Evolutionary conservation across 331 rosid species (phyloP).

Genomic region (Arachis monticola): DNA sequence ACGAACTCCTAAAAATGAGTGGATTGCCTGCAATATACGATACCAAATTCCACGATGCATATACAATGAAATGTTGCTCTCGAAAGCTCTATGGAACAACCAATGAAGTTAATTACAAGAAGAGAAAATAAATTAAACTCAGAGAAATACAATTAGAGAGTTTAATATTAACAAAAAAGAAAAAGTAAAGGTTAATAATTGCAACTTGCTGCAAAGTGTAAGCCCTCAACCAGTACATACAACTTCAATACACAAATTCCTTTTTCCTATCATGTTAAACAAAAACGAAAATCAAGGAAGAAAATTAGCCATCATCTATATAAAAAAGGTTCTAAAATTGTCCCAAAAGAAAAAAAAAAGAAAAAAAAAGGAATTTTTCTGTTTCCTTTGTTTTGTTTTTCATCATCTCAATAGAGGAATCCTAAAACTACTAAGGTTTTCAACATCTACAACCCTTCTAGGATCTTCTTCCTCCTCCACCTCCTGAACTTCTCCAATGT

Average conservation of each 20-base stretch:
- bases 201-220: not conserved
- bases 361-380: too few relatives aligned
- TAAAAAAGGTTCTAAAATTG: constrained; percentile 7
- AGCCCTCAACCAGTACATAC: too few relatives aligned
- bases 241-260: too few relatives aligned
- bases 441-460: constrained; percentile 35
- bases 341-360: not conserved
- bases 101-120: not conserved
- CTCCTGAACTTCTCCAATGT: constrained; percentile 35
- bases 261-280: too few relatives aligned
- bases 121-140: not conserved
- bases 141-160: not conserved
- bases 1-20: too few relatives aligned
- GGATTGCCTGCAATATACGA: not conserved
- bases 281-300: not conserved
- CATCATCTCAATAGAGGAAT: constrained; percentile 42
- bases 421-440: constrained; percentile 17
- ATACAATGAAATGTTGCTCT: not conserved
- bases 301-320: constrained; percentile 12
- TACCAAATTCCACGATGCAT: not conserved
- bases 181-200: not conserved
- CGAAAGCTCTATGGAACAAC: not conserved
- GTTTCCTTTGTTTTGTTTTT: not conserved
- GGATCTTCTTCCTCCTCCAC: constrained; percentile 26
- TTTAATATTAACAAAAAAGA: not conserved